phyloP scores from a whole-genome alignment of 169 alveolate genomes.

The Cryptosporidium ryanae region DNA sequence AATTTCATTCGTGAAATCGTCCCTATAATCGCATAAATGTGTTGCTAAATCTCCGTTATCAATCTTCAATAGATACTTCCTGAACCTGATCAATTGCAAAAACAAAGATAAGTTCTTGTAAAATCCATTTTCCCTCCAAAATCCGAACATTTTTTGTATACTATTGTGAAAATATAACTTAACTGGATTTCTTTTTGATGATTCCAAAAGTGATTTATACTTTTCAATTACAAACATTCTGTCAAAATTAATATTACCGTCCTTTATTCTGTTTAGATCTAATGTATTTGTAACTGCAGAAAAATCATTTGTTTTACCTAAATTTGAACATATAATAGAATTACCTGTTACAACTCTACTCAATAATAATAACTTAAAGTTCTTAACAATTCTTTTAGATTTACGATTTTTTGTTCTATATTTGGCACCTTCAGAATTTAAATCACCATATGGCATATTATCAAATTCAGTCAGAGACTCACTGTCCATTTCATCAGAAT shows the following conservation, averaged over 20 bases:
- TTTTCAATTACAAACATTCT: slow-evolving; percentile 50
- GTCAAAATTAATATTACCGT: slow-evolving; percentile 13
- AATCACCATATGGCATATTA: neutral
- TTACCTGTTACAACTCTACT: slow-evolving; percentile 30
- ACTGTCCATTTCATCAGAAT: neutral
- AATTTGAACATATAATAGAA: slow-evolving; percentile 3
- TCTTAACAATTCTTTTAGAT: slow-evolving; percentile 2
- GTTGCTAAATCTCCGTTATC: neutral
- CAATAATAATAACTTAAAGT: slow-evolving; percentile 1
- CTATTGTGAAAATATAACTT: slow-evolving; percentile 17
- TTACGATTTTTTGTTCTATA: neutral
- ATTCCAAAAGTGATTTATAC: slow-evolving; percentile 19
- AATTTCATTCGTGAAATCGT: slow-evolving; percentile 4
- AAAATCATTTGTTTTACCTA: neutral
- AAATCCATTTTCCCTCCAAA: slow-evolving; percentile 71
- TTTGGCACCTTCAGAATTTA: neutral
- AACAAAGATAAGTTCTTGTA: slow-evolving; percentile 38
- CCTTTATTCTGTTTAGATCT: neutral
- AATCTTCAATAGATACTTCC: slow-evolving; percentile 28
- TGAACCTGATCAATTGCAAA: slow-evolving; percentile 32
- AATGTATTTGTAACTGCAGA: slow-evolving; percentile 13
- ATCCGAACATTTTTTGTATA: slow-evolving; percentile 45
- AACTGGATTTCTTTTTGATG: neutral
- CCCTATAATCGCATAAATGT: neutral
- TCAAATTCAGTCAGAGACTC: neutral